Evolutionary conservation across 108 stramenopile species (phyloP), one percentile per base, ranked within the genome.

Genomic region (Craspedostauros australis): DNA sequence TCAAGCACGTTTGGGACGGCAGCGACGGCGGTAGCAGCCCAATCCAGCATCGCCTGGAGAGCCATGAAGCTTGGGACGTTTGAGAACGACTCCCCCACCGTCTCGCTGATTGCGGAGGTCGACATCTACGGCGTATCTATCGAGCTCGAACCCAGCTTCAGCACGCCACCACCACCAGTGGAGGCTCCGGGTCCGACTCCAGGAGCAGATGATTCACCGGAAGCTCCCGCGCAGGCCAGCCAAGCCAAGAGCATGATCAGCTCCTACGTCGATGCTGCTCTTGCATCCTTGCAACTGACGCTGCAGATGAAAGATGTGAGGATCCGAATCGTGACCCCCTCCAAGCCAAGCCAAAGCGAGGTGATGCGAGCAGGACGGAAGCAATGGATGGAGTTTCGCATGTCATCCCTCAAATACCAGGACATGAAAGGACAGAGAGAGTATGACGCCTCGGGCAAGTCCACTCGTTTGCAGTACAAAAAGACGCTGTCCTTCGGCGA

Each of bases 231-330:
- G n/a, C n/a, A n/a, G n/a, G n/a, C n/a, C n/a, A n/a, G n/a, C n/a
- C n/a, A n/a, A n/a, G 31, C 68, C 9, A 60, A 62, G 33, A 53
- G 60, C 20, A 54, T 58, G 22, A 51, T 76, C 39, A 69, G 63
- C 4, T 68, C 71, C 8, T 82, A 82, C 44, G 30, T 82, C 1
- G 73, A 82, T 30, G 73, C 80, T 6, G 76, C 67, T 2, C 37
- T 75, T 41, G 43, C 69, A 3, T 74, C 80, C 9, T 36, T 82
- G n/a, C 53, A 51, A 38, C 43, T 81, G 32, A 67, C 43, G 21
- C 43, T 81, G 14, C 48, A 70, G 31, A 18, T 81, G 5, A 60
- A 54, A 4, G 46, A 75, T 21, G 43, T 72, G 32, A 19, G 52
- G 27, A 22, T 74, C n/a, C 65, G 57, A 45, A 19, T 77, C 5